Conservation (phyloP, 805 yeast species). For the Cyberlindnera veronae region DNA sequence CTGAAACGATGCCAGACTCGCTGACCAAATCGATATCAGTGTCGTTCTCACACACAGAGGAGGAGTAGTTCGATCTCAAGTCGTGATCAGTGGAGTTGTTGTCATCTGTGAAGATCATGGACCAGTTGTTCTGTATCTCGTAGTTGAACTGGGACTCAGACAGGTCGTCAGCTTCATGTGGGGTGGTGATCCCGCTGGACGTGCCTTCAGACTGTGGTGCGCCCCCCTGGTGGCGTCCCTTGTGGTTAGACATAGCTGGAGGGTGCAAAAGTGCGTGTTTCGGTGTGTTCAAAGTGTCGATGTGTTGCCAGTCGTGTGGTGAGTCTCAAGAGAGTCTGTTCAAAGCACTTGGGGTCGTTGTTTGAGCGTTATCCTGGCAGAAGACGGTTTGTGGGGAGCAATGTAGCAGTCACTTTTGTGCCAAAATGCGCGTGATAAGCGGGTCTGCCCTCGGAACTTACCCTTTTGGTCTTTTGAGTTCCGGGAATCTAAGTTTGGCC, state of each 20-base stretch:
- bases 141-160: conserved; percentile 18
- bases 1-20: conserved; percentile 18
- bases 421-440: conserved; percentile 11
- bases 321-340: not conserved
- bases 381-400: conserved; percentile 5
- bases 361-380: not conserved
- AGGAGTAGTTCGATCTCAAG: conserved; percentile 22
- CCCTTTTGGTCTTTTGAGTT: not conserved
- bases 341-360: not conserved
- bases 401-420: conserved; percentile 9
- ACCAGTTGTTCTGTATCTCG: conserved; percentile 27
- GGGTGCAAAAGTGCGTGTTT: not conserved
- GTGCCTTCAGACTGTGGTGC: not conserved
- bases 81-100: conserved; percentile 28
- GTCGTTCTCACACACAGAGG: conserved; percentile 16
- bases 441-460: not conserved
- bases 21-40: conserved; percentile 7
- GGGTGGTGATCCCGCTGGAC: conserved; percentile 2
- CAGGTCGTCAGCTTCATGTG: conserved; percentile 6
- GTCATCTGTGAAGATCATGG: conserved; percentile 29
- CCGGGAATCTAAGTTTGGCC: too few species aligned
- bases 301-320: not conserved
- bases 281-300: not conserved
- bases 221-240: conserved; percentile 7
- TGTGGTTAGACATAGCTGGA: not conserved